phyloP scores from a whole-genome alignment of 2,329 filamentous ascomycete genomes.

The Aspergillus quadricinctus region DNA sequence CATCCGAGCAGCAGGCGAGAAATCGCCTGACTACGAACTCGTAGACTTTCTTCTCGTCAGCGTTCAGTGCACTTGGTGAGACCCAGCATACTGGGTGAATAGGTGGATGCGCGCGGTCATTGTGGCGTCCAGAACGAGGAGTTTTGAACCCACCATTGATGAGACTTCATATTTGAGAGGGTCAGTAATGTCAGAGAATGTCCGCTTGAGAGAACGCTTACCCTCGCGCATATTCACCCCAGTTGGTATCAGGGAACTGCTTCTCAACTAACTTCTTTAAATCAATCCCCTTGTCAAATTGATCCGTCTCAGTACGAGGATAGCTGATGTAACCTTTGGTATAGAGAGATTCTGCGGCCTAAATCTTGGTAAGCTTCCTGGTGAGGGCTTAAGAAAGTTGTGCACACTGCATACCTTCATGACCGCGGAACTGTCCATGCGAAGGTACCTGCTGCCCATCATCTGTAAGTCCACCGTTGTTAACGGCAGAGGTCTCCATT shows the following conservation, averaged over 20 bases:
- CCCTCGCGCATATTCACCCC: constrained; percentile 76
- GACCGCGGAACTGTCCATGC: constrained; percentile 85
- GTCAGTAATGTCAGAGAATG: background rate
- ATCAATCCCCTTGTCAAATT: constrained; percentile 88
- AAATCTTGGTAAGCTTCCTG: background rate
- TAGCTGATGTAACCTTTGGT: constrained; percentile 97
- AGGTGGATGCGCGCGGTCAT: constrained; percentile 95
- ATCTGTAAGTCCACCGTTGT: constrained; percentile 97
- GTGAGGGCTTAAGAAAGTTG: background rate
- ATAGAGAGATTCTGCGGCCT: constrained; percentile 77
- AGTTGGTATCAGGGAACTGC: constrained; percentile 69
- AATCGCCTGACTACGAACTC: constrained; percentile 91
- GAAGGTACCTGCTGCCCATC: constrained; percentile 81
- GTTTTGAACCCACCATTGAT: constrained; percentile 72
- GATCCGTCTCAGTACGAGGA: constrained; percentile 93
- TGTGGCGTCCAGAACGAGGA: constrained; percentile 77
- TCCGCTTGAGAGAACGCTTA: constrained; percentile 18
- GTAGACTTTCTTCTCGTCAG: constrained; percentile 72
- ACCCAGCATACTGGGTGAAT: constrained; percentile 94
- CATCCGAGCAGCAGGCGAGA: constrained; percentile 90
- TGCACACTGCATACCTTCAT: constrained; percentile 59
- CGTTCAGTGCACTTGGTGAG: constrained; percentile 55
- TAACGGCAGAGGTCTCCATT: constrained; percentile 88
- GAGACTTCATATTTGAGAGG: constrained; percentile 43
- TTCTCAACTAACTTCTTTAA: constrained; percentile 75